Evolutionary conservation across 306 rosid genomes (phyloP).

Genomic region (Quercus aquifolioides): DNA sequence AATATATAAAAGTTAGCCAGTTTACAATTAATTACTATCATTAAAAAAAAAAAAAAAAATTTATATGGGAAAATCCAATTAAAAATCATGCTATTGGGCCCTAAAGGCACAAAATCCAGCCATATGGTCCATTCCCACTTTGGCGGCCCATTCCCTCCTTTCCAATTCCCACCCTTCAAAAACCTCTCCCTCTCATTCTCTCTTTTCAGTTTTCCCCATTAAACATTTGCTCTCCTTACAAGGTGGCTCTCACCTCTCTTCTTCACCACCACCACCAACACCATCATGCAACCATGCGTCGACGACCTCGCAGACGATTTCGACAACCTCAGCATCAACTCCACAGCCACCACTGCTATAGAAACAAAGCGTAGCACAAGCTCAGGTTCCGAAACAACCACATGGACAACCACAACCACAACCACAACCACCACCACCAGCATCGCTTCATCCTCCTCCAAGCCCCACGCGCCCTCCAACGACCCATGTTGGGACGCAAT

Average conservation of each 20-base stretch:
- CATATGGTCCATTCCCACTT: not conserved
- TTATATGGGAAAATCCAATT: too few species aligned
- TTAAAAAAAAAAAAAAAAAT: too few species aligned
- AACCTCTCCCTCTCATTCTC: conserved; percentile 10
- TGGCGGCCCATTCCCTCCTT: conserved; percentile 13
- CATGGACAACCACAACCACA: not conserved
- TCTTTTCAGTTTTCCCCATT: not conserved
- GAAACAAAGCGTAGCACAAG: conserved; percentile 18
- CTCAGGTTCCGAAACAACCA: conserved; percentile 12
- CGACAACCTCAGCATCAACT: conserved; percentile 19
- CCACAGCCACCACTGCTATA: not conserved
- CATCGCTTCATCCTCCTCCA: conserved; percentile 1
- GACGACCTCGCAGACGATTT: conserved; percentile 14
- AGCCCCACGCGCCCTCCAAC: conserved; percentile 21
- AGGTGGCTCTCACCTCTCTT: not conserved
- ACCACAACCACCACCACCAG: not conserved
- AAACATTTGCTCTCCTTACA: not conserved
- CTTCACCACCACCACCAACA: not conserved
- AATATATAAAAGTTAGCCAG: too few species aligned
- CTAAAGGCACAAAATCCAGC: not conserved
- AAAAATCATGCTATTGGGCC: not conserved
- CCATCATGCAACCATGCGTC: conserved; percentile 10
- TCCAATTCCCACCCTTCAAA: conserved; percentile 8
- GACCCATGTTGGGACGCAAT: conserved; percentile 35
- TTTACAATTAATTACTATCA: too few species aligned